Percentiles rank a stretch among this genome's conserved stretches.
Evolutionary conservation across 768 basidiomycete species (phyloP).

Genomic region (Leccinum sublutescens): DNA sequence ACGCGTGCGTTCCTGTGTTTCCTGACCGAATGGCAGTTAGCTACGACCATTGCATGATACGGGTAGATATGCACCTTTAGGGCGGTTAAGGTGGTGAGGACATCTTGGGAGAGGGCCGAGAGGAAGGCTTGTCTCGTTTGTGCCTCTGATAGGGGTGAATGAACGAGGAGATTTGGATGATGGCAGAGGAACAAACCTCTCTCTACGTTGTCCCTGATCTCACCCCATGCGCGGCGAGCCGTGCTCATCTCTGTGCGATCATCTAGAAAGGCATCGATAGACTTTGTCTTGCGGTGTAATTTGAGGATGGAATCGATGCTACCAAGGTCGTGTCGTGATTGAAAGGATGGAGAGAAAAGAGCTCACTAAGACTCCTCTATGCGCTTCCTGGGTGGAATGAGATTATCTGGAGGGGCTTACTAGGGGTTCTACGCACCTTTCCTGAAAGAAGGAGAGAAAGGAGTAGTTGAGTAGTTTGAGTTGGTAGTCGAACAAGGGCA

Average conservation of each 20-base stretch:
- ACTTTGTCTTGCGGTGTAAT: slow-evolving; percentile 68
- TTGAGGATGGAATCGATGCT: slow-evolving; percentile 75
- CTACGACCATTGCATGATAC: background rate
- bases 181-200: slow-evolving; percentile 49
- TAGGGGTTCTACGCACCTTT: slow-evolving; percentile 52
- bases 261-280: slow-evolving; percentile 69
- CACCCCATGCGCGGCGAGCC: slow-evolving; percentile 73
- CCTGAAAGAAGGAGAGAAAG: slow-evolving; percentile 82
- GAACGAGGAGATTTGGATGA: background rate
- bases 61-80: slow-evolving; percentile 52
- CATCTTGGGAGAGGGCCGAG: slow-evolving; percentile 63
- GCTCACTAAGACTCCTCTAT: slow-evolving; percentile 86
- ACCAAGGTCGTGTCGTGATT: slow-evolving; percentile 9
- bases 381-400: slow-evolving; percentile 51
- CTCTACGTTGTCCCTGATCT: slow-evolving; percentile 83
- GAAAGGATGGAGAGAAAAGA: background rate
- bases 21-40: slow-evolving; percentile 42
- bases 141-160: slow-evolving; percentile 53
- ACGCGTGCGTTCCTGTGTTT: slow-evolving; percentile 88
- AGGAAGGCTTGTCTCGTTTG: slow-evolving; percentile 81
- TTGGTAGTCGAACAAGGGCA: slow-evolving; percentile 71
- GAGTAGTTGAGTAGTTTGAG: slow-evolving; percentile 66
- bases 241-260: slow-evolving; percentile 66
- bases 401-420: slow-evolving; percentile 17
- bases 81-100: slow-evolving; percentile 64